A percentile compares a stretch with the other conserved stretches of the same genome.
phyloP scores from a whole-genome alignment of 2,329 filamentous ascomycete genomes.

The Aspergillus eucalypticola region DNA sequence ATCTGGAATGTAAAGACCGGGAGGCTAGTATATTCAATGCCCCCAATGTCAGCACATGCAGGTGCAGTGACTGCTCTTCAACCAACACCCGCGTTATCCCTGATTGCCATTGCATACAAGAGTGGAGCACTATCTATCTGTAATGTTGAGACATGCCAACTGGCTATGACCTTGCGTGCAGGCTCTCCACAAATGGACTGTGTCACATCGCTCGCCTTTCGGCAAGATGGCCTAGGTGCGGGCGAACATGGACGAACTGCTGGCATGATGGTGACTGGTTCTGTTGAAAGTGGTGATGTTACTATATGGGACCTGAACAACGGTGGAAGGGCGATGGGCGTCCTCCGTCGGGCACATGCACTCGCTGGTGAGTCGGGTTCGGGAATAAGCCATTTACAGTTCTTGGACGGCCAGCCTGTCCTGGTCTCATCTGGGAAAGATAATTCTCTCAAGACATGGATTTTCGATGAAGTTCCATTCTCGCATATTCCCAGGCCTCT shows the following conservation, averaged over 20 bases:
- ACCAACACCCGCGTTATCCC: slow-evolving; percentile 77
- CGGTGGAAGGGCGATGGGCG: slow-evolving; percentile 80
- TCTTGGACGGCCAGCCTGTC: slow-evolving; percentile 84
- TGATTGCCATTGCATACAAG: slow-evolving; percentile 85
- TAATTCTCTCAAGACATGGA: slow-evolving; percentile 94
- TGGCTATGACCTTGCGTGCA: slow-evolving; percentile 68
- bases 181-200: slow-evolving; percentile 62
- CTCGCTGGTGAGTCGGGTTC: slow-evolving; percentile 59
- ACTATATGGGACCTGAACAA: slow-evolving; percentile 96
- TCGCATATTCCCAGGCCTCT: slow-evolving; percentile 81
- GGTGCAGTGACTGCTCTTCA: slow-evolving; percentile 86
- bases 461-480: slow-evolving; percentile 90
- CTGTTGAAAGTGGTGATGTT: slow-evolving; percentile 76
- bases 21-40: slow-evolving; percentile 86
- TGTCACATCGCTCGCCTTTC: slow-evolving; percentile 82
- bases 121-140: slow-evolving; percentile 77
- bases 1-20: slow-evolving; percentile 96
- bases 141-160: slow-evolving; percentile 76
- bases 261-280: slow-evolving; percentile 92
- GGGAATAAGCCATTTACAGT: slow-evolving; percentile 85
- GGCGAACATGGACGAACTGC: slow-evolving; percentile 81
- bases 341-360: slow-evolving; percentile 78
- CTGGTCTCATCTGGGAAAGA: slow-evolving; percentile 88
- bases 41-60: slow-evolving; percentile 70
- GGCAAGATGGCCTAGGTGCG: slow-evolving; percentile 84